Base-by-base conservation (phyloP, 2,329 filamentous ascomycete species). In the Aspergillus unguis region DNA sequence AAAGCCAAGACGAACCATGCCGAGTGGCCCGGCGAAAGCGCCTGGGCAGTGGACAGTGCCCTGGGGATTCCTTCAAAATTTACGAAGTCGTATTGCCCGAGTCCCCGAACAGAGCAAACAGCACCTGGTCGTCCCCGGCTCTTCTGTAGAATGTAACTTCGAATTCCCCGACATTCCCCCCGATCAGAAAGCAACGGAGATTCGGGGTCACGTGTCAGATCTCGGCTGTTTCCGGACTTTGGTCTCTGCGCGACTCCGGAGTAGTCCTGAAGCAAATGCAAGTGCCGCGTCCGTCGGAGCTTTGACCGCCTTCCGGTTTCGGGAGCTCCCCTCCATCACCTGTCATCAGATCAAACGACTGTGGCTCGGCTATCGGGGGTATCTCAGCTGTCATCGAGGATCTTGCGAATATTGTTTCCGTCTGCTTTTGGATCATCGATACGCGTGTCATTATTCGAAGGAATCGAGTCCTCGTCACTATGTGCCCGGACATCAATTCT, bases 401-500 rank as follows among this genome's bases (percentile, higher is more conserved):
- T 42, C 35, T 11, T 42, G 29, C 27, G 28, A 28, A 40, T 29
- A 23, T 27, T 44, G 32, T 45, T 11, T 23, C 6, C 10, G 8
- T 41, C 37, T 38, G 38, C 10, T 29, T 44, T 49, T 26, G n/a
- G 10, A 23, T 17, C 4, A 32, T 17, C 32, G 29, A n/a, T 27
- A 44, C n/a, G 25, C 6, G 9, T 28, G 17, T 29, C 35, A 32
- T 52, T 32, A 42, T 37, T 40, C 47, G 48, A 45, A 9, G 17
- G 25, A 28, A 36, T 2, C 33, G 11, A 11, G 4, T 11, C 7
- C 6, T 31, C 25, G 6, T 26, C 29, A 62, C 54, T 50, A 88
- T 90, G 86, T 81, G 85, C 59, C 86, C 87, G 46, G 87, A 90
- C 73, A 80, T 90, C 66, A 88, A 90, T 76, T 85, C 85, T 5